Percentiles rank a stretch among this genome's conserved stretches.
Evolutionary conservation across 2,329 filamentous ascomycete genomes (phyloP).

Genomic region (Aspergillus aculeatus): DNA sequence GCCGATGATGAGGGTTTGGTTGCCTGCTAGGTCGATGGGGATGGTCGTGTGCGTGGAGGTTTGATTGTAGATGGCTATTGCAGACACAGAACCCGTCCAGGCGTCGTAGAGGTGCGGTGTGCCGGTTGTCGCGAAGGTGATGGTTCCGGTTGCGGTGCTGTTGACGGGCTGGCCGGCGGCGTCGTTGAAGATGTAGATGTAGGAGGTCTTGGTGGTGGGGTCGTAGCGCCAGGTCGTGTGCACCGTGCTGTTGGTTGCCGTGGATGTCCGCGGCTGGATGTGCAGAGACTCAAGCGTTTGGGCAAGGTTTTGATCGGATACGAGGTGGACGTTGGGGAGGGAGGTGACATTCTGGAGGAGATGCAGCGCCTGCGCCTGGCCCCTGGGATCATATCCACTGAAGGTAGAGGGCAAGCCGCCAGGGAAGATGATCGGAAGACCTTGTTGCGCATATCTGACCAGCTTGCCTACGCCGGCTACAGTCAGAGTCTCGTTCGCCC

Average conservation of each 20-base stretch:
- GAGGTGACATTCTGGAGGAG: conserved; percentile 23
- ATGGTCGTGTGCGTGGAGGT: conserved; percentile 30
- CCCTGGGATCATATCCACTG: neutral
- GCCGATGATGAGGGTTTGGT: conserved; percentile 42
- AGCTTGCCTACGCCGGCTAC: conserved; percentile 34
- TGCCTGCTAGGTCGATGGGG: conserved; percentile 36
- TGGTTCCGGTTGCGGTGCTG: conserved; percentile 19
- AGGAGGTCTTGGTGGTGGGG: conserved; percentile 24
- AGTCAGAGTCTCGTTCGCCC: conserved; percentile 39
- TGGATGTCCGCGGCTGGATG: conserved; percentile 32
- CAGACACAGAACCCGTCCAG: conserved; percentile 42
- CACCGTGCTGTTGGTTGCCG: conserved; percentile 31
- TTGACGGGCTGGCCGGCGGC: neutral
- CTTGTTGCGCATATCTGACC: conserved; percentile 34
- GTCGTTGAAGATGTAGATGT: conserved; percentile 46
- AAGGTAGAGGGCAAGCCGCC: conserved; percentile 35
- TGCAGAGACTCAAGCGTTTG: conserved; percentile 29
- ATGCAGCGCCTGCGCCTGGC: neutral
- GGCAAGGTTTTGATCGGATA: conserved; percentile 30
- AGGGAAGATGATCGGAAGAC: conserved; percentile 46
- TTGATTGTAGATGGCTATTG: conserved; percentile 34
- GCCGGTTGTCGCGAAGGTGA: conserved; percentile 30
- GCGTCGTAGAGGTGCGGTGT: conserved; percentile 42
- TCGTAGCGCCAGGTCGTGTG: conserved; percentile 40
- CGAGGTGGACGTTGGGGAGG: conserved; percentile 38